Evolutionary conservation across 768 basidiomycete genomes (phyloP).

Genomic region (Termitomyces sp.): DNA sequence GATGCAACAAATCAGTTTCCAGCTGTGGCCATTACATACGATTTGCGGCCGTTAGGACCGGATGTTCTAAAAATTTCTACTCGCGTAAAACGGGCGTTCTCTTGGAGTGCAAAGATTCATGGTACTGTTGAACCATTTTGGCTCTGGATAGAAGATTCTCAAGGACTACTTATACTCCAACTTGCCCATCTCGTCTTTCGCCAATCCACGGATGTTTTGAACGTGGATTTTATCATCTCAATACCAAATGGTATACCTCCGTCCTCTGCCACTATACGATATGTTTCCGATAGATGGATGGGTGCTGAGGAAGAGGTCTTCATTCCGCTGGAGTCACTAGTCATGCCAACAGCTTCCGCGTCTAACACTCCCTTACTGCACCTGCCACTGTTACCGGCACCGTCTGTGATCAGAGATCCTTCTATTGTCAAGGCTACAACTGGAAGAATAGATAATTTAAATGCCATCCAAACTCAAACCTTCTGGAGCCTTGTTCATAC

Average conservation of each 20-base stretch:
- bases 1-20: conserved; percentile 87
- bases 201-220: conserved; percentile 53
- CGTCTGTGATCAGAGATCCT: conserved; percentile 42
- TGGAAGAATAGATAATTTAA: conserved; percentile 54
- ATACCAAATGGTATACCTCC: conserved; percentile 59
- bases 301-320: conserved; percentile 77
- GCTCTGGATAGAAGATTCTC: conserved; percentile 91
- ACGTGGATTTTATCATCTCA: conserved; percentile 79
- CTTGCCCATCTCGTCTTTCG: conserved; percentile 71
- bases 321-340: conserved; percentile 61
- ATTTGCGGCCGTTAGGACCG: conserved; percentile 76
- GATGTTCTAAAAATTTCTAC: conserved; percentile 81
- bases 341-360: conserved; percentile 67
- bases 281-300: conserved; percentile 90
- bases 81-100: conserved; percentile 62
- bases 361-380: conserved; percentile 64
- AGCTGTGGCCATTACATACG: conserved; percentile 57
- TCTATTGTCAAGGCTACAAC: conserved; percentile 44
- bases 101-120: conserved; percentile 77
- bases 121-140: conserved; percentile 84
- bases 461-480: conserved; percentile 84
- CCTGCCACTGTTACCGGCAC: conserved; percentile 69
- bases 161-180: conserved; percentile 81
- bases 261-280: conserved; percentile 67
- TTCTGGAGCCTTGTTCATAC: conserved; percentile 82